Evolutionary conservation across 2,329 filamentous ascomycete genomes (phyloP), one percentile per base, ranked within the genome.

Genomic region (Pseudogymnoascus sp.): DNA sequence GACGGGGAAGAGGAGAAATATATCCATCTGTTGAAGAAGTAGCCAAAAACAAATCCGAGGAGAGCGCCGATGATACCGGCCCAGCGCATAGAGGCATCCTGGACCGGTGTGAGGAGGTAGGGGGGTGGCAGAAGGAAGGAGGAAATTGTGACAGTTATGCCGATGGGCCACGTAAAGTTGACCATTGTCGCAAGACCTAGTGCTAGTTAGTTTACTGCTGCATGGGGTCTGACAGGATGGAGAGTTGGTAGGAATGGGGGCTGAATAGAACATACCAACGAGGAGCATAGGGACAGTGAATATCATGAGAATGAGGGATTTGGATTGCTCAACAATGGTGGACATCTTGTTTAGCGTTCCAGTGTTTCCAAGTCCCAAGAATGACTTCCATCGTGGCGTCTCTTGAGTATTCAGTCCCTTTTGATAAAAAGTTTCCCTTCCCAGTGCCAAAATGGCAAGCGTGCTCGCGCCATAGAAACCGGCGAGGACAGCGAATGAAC

Each of bases 111-210:
- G 59, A 75, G 74, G 6, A 71, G 64, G 61, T 74, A 75, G 0
- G 73, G 72, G 2, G 68, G 71, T 29, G 67, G 66, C 47, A 68
- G 71, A 35, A 75, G 61, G 60, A 75, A 73, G 3, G 66, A 64
- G 35, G 72, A 71, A 31, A 74, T 66, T 1, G 73, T 74, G 5
- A 70, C 71, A 6, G 72, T 74, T 59, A 75, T 74, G 68, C 73
- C 73, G 61, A 75, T 74, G 0, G 73, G 72, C 73, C 72, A 75
- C 40, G 68, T 72, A 60, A 74, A 74, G 24, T 69, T 73, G 11
- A 74, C 69, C 68, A 74, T 66, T n/a, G 68, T 69, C 11, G 71
- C 67, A 35, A 74, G 26, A 6, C 44, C 44, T 54, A 33, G 29
- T 3, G 29, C 33, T 33, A 33, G 44, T 2, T 3, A 15, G 17